Evolutionary conservation across 2,329 filamentous ascomycete genomes (phyloP), one percentile per base, ranked within the genome.

Genomic region (Colletotrichum sp.): DNA sequence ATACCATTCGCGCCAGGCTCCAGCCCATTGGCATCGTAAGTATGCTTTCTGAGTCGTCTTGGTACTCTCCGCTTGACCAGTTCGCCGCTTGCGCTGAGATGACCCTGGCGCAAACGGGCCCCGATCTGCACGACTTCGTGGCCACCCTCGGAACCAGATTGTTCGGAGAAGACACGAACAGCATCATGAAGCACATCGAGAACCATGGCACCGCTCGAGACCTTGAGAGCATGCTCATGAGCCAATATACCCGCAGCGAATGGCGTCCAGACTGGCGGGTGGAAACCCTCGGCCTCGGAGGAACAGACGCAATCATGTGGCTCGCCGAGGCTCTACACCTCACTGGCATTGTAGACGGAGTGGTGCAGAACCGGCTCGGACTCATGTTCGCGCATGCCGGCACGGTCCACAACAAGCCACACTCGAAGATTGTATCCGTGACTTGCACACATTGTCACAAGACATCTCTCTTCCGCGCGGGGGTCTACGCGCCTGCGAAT

Each of bases 291-390:
- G 52, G 52, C 16, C 22, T 60, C 6, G 3, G 5, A 36, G 60
- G 60, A 3, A 32, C 8, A 16, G n/a, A 22, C 8, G 60, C 28
- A 19, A 12, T n/a, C 12, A 19, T 16, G 28, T 63, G 60, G 60
- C n/a, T 63, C 3, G 60, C 60, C 1, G 30, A 36, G 2, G 28
- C n/a, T 2, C 6, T 63, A 0, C 2, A 2, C 9, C 28, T 63
- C 1, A 27, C 6, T 8, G 2, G 4, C 0, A 63, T 36, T 2
- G 60, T 22, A 4, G 8, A 16, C 3, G 60, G n/a, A 8, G 6
- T 63, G 9, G 6, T 9, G 5, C 28, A 69, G 67, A 69, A 5
- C 9, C 52, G 67, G 2, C 55, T 69, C 1, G 32, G 19, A 4
- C 67, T 34, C 4, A 39, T 34, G 6, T 28, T 25, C 6, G 34